These are phyloP conservation scores for Ustilago trichophora DNA, from an alignment of 1,284 basidiomycete genomes.

Conservation along the genomic window DNA sequence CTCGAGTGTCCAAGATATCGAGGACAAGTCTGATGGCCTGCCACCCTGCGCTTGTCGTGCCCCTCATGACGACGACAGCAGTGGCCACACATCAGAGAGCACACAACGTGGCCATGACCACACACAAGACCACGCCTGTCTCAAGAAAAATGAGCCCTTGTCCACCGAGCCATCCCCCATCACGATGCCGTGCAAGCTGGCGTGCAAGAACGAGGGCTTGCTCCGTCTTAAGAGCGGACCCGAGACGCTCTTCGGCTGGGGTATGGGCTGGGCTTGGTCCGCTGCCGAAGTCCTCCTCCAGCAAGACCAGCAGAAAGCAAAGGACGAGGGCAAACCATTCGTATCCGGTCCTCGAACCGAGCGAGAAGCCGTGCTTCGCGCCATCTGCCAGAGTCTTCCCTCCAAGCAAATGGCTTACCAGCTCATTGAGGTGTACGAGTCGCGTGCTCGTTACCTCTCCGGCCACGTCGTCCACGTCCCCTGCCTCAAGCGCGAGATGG, in stretches of 20 bases:
- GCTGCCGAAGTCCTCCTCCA: conserved; percentile 49
- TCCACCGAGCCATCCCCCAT: conserved; percentile 39
- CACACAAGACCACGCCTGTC: conserved; percentile 15
- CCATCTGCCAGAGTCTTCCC: conserved; percentile 55
- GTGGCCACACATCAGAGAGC: conserved; percentile 1
- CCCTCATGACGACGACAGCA: conserved; percentile 9
- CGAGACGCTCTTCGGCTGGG: conserved; percentile 62
- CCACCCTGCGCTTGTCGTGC: conserved; percentile 34
- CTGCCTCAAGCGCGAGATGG: conserved; percentile 52
- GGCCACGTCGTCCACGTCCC: conserved; percentile 57
- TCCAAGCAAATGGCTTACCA: conserved; percentile 48
- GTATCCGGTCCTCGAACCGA: conserved; percentile 32
- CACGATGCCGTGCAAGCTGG: conserved; percentile 28
- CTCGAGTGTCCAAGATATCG: conserved; percentile 7
- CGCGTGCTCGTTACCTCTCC: conserved; percentile 45
- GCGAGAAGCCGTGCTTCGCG: conserved; percentile 60
- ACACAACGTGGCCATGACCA: conserved; percentile 5
- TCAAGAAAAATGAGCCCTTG: conserved; percentile 19
- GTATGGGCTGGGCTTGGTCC: conserved; percentile 63
- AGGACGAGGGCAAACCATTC: conserved; percentile 24
- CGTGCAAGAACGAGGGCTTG: conserved; percentile 42
- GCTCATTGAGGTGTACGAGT: conserved; percentile 58
- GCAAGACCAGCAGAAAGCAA: conserved; percentile 29
- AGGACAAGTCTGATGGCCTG: conserved; percentile 2
- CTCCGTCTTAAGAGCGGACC: conserved; percentile 53